These are phyloP conservation scores for Cruciata laevipes DNA, from an alignment of 257 asterid genomes.

Conservation along the genomic window DNA sequence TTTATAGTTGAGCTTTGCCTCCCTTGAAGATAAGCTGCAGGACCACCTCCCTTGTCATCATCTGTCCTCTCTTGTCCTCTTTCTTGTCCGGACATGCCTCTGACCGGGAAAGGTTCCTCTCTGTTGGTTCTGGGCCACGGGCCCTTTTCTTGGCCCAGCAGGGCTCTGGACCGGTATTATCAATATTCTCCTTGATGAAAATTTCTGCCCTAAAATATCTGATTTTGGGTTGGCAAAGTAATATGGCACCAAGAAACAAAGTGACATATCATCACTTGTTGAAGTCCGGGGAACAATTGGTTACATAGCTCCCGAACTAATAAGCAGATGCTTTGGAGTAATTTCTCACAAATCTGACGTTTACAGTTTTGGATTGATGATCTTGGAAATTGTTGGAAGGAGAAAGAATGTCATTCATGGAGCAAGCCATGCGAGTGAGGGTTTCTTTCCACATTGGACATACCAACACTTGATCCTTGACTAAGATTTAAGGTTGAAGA, in stretches of 20 bases:
- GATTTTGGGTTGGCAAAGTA: slow-evolving; percentile 33
- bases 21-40: too few relatives aligned
- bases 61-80: too few relatives aligned
- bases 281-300: slow-evolving; percentile 29
- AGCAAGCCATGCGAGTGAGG: slow-evolving; percentile 13
- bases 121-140: too few relatives aligned
- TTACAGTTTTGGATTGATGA: slow-evolving; percentile 37
- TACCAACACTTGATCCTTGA: slow-evolving; percentile 17
- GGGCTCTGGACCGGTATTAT: too few relatives aligned
- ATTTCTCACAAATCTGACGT: slow-evolving; percentile 37
- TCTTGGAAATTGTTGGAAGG: slow-evolving; percentile 33
- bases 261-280: slow-evolving; percentile 8
- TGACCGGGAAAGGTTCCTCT: too few relatives aligned
- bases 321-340: slow-evolving; percentile 20
- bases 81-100: too few relatives aligned
- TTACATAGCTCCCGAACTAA: slow-evolving; percentile 33
- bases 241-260: slow-evolving; percentile 8
- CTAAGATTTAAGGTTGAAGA: slow-evolving; percentile 3
- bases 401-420: slow-evolving; percentile 15
- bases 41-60: too few relatives aligned
- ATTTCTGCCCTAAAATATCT: slow-evolving; percentile 22
- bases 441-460: slow-evolving; percentile 32
- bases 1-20: too few relatives aligned
- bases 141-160: too few relatives aligned
- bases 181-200: slow-evolving; percentile 25